Percentiles rank a stretch among this genome's conserved stretches.
These are phyloP conservation scores for Austroboletus novae-zelandiae DNA, from an alignment of 1,284 basidiomycete species.

Conservation along the genomic window DNA sequence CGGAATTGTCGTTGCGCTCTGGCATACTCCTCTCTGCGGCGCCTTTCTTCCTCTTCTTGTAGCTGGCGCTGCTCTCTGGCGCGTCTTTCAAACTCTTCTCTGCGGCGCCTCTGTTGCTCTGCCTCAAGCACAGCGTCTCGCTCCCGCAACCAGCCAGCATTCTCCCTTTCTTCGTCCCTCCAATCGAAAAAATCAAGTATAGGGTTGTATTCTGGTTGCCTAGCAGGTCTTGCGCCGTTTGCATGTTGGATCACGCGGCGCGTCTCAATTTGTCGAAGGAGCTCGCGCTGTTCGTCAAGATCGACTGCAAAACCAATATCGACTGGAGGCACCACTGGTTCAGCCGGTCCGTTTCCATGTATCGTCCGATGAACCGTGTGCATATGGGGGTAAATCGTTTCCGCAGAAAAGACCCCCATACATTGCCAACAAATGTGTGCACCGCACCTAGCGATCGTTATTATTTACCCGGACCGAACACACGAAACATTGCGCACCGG, in stretches of 20 bases:
- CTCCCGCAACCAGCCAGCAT: background rate
- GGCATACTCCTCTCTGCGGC: too few relatives aligned
- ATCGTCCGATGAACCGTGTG: conserved; percentile 46
- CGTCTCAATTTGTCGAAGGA: conserved; percentile 16
- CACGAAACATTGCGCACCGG: conserved; percentile 25
- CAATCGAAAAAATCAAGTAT: too few relatives aligned
- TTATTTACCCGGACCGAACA: background rate
- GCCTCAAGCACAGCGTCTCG: too few relatives aligned
- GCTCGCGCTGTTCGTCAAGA: conserved; percentile 21
- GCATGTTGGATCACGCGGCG: conserved; percentile 2
- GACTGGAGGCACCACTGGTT: background rate
- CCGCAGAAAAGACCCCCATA: conserved; percentile 30
- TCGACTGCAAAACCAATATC: conserved; percentile 15
- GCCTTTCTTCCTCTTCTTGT: too few relatives aligned
- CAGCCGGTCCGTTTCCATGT: conserved; percentile 9
- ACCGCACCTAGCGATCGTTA: conserved; percentile 35
- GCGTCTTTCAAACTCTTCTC: background rate
- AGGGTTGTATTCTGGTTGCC: background rate
- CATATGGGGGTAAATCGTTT: conserved; percentile 53
- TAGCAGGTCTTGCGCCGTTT: background rate
- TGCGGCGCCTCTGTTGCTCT: too few relatives aligned
- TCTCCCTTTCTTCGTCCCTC: too few relatives aligned
- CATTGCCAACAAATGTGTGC: conserved; percentile 58
- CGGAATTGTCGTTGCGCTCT: too few relatives aligned
- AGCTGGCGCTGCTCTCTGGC: background rate